phyloP scores from a whole-genome alignment of 1,284 basidiomycete genomes.

The Puccinia horiana region DNA sequence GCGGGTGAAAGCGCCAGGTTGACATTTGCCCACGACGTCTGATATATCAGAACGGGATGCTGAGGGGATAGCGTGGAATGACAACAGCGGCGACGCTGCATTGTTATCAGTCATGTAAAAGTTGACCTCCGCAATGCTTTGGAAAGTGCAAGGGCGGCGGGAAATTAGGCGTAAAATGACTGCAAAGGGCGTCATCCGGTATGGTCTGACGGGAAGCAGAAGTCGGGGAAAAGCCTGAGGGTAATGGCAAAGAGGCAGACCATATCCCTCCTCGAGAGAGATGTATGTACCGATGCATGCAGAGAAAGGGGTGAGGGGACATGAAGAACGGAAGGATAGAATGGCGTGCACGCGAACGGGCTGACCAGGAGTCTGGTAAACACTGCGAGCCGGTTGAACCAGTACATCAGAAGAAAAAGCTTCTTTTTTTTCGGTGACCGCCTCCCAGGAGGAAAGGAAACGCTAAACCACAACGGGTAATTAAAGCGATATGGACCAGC shows the following conservation, averaged over 20 bases:
- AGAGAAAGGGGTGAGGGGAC: conserved; percentile 14
- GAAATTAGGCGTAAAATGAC: not conserved
- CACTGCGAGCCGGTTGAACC: not conserved
- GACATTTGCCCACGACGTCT: not conserved
- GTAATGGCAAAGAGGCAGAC: not conserved
- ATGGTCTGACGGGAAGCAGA: not conserved
- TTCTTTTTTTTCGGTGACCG: not conserved
- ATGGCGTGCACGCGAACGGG: not conserved
- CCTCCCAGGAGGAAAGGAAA: not conserved
- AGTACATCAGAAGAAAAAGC: not conserved
- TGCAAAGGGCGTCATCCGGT: not conserved
- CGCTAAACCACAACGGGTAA: conserved; percentile 24
- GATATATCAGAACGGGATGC: not conserved
- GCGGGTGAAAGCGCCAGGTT: not conserved
- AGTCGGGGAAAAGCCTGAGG: not conserved
- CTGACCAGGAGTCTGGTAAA: conserved; percentile 24
- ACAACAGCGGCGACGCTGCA: not conserved
- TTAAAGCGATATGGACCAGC: not conserved
- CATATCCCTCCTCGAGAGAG: not conserved
- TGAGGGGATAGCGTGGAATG: not conserved
- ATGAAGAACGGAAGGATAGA: conserved; percentile 24
- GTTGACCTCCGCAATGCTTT: not conserved
- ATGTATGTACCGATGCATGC: not conserved
- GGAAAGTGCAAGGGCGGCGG: conserved; percentile 3
- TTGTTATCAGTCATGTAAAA: not conserved